A percentile compares a stretch with the other conserved stretches of the same genome.
phyloP scores from a whole-genome alignment of 2,329 filamentous ascomycete species.

The Epichloe gansuensis region DNA sequence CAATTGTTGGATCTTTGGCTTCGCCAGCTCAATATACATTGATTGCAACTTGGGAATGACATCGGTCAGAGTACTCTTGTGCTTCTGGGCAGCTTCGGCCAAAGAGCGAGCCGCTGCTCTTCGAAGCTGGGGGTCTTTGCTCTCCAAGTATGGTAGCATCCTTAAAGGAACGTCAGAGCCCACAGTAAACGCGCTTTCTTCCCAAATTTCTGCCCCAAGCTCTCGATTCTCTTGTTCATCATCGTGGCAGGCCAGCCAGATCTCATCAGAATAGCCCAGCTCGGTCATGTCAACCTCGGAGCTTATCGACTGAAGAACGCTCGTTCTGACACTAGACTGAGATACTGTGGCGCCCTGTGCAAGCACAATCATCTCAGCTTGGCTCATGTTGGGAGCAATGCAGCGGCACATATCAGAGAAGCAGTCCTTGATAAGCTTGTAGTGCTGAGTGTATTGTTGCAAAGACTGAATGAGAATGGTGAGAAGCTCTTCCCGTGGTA shows the following conservation, averaged over 20 bases:
- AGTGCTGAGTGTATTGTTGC: constrained; percentile 83
- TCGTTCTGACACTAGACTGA: constrained; percentile 66
- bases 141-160: constrained; percentile 68
- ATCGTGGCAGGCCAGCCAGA: constrained; percentile 90
- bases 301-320: constrained; percentile 79
- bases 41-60: constrained; percentile 54
- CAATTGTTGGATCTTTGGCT: constrained; percentile 68
- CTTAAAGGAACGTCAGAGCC: constrained; percentile 49
- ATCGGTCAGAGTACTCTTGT: constrained; percentile 45
- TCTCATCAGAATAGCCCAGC: constrained; percentile 71
- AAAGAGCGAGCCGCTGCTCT: constrained; percentile 72
- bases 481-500: constrained; percentile 66
- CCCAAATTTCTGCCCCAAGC: constrained; percentile 81
- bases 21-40: constrained; percentile 66
- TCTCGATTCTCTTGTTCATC: constrained; percentile 78
- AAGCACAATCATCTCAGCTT: constrained; percentile 61
- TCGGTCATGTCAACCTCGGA: constrained; percentile 87
- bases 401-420: constrained; percentile 75
- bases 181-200: constrained; percentile 72
- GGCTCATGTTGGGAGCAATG: constrained; percentile 66
- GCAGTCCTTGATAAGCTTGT: constrained; percentile 89
- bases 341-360: constrained; percentile 67
- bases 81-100: constrained; percentile 55
- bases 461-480: constrained; percentile 64
- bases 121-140: constrained; percentile 67